Evolutionary conservation across 1,284 basidiomycete genomes (phyloP).

Genomic region (Sanghuangporus sanghuang): DNA sequence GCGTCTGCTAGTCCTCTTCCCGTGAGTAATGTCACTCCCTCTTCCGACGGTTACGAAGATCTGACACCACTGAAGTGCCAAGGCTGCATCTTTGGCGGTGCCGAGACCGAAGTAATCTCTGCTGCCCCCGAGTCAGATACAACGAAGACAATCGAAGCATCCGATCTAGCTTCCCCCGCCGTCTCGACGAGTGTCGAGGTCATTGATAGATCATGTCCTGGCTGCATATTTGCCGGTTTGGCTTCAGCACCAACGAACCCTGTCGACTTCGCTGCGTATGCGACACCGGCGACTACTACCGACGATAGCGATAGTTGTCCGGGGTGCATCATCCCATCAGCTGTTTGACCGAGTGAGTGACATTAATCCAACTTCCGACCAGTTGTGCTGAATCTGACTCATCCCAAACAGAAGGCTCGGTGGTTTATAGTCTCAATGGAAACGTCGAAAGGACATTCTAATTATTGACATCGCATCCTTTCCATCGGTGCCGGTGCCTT

Average conservation of each 20-base stretch:
- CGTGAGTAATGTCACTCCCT: not conserved
- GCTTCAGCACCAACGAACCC: no score
- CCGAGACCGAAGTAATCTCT: not conserved
- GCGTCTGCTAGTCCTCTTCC: not conserved
- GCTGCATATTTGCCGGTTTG: not conserved
- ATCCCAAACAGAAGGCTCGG: no score
- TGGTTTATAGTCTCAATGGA: not conserved
- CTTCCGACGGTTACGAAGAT: no score
- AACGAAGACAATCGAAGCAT: not conserved
- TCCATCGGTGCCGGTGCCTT: no score
- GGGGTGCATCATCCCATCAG: not conserved
- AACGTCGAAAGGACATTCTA: not conserved
- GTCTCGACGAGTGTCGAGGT: not conserved
- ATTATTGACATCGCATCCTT: no score
- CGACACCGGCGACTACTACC: not conserved
- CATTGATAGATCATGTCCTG: not conserved
- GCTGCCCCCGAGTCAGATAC: not conserved
- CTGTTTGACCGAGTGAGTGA: not conserved
- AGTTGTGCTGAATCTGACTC: no score
- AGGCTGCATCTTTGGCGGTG: not conserved
- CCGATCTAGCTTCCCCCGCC: no score
- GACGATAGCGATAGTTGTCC: not conserved
- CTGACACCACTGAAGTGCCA: not conserved
- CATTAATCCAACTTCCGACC: not conserved
- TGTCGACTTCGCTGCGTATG: not conserved